Base-by-base conservation (phyloP, 768 basidiomycete species). In the Leccinellum luteum region DNA sequence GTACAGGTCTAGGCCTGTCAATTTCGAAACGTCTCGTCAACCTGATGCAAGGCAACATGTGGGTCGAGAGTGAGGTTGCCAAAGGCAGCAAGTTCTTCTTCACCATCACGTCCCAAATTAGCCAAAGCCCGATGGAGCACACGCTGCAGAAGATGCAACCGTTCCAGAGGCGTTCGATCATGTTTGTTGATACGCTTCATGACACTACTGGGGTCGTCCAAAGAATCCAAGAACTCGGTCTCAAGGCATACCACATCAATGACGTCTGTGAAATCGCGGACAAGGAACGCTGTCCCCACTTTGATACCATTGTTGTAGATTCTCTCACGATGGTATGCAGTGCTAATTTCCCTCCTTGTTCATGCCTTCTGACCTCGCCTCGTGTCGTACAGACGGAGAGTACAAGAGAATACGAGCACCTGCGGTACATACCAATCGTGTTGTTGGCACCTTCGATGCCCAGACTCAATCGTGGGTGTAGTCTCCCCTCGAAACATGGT, bases 21-120 rank as follows among this genome's bases (percentile, higher is more conserved):
- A 98, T 99, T 67, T 98, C 96, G 47, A 98, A 98, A 70, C 90
- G 95, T 1, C 86, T 99, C 23, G 96, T 98, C 17, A 88, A 87
- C 49, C 87, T 99, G 65, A 99, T 99, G 97, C 86, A 92, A 65
- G 97, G 97, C 48, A 92, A 96, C 67, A 92, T 99, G 81, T 99
- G 97, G 97, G 97, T 99, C 21, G 92, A 97, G 75, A 90, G 88
- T 60, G 94, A 96, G 71, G 91, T 96, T 58, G 82, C 89, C 48
- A 89, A 92, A 64, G 97, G 97, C 27, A 91, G 87, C 76, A 88
- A 87, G 73, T 96, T 98, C 83, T 96, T 90, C 84, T 98, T 98
- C 79, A 95, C 94, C 27, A 93, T 95, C 75, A 87, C 87, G 6
- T 93, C 89, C 25, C 89, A 89, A 74, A 87, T 92, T 66, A 87